A percentile compares a stretch with the other conserved stretches of the same genome.
These are phyloP conservation scores for Rhinocladiella similis DNA, from an alignment of 2,329 filamentous ascomycete species.

Conservation along the genomic window DNA sequence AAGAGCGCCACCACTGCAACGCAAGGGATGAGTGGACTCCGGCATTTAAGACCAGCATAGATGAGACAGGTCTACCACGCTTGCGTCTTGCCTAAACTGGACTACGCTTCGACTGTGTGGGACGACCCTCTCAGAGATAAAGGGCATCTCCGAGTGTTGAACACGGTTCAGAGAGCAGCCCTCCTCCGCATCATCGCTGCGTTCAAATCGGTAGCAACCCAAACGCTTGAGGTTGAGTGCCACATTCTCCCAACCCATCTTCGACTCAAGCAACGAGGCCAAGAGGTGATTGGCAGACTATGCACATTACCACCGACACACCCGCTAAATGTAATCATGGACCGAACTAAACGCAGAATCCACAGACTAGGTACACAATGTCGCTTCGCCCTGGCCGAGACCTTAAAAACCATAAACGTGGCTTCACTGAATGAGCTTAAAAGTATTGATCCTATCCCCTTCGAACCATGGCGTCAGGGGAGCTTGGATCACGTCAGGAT, in stretches of 20 bases:
- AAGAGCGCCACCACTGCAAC: conserved; percentile 24
- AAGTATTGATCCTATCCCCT: conserved; percentile 28
- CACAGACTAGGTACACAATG: conserved; percentile 4
- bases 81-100: conserved; percentile 29
- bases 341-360: conserved; percentile 8
- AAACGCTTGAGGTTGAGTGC: conserved; percentile 30
- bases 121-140: conserved; percentile 30
- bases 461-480: conserved; percentile 30
- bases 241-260: conserved; percentile 25
- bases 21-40: conserved; percentile 21
- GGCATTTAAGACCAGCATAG: conserved; percentile 26
- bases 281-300: conserved; percentile 24
- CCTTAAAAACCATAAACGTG: conserved; percentile 3
- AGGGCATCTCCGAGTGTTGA: conserved; percentile 23
- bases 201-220: conserved; percentile 27
- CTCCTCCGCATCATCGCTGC: conserved; percentile 29
- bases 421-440: conserved; percentile 24
- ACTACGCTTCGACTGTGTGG: conserved; percentile 31
- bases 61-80: conserved; percentile 32
- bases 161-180: conserved; percentile 26
- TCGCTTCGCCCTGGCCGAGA: conserved; percentile 4
- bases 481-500: neutral
- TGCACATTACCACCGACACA: conserved; percentile 28
- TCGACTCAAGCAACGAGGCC: conserved; percentile 15
- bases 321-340: conserved; percentile 20